These are phyloP conservation scores for Colletotrichum navitas DNA, from an alignment of 2,329 filamentous ascomycete species.

Conservation along the genomic window DNA sequence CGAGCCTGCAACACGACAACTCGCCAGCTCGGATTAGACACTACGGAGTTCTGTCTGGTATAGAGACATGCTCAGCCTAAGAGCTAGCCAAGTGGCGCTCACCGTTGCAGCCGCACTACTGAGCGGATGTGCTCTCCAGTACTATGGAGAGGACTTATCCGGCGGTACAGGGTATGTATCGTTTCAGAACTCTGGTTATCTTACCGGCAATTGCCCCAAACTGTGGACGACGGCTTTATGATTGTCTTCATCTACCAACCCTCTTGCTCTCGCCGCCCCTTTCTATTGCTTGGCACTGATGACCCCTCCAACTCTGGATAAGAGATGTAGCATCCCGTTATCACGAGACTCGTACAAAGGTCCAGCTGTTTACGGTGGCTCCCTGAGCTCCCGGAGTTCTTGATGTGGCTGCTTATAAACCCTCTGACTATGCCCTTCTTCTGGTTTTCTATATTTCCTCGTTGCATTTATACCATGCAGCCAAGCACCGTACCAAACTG, in stretches of 20 bases:
- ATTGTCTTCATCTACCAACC: neutral
- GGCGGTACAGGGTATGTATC: conserved; percentile 18
- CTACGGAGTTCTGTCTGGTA: neutral
- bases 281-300: neutral
- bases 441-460: neutral
- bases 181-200: neutral
- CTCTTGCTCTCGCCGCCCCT: neutral
- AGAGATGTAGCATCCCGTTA: neutral
- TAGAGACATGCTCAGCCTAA: neutral
- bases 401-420: conserved; percentile 10
- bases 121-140: conserved; percentile 7
- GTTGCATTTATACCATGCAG: neutral
- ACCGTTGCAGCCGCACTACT: conserved; percentile 13
- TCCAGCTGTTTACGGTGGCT: neutral
- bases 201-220: neutral
- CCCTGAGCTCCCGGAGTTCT: neutral
- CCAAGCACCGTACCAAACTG: neutral
- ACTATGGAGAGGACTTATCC: neutral
- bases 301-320: neutral
- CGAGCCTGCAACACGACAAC: neutral
- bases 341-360: conserved; percentile 5
- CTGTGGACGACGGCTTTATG: neutral
- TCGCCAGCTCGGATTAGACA: neutral
- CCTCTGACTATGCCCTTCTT: neutral
- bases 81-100: conserved; percentile 26